A percentile compares a stretch with the other conserved stretches of the same genome.
Conservation (phyloP, 164 flowering plant genomes). For the Stephania cephalantha region DNA sequence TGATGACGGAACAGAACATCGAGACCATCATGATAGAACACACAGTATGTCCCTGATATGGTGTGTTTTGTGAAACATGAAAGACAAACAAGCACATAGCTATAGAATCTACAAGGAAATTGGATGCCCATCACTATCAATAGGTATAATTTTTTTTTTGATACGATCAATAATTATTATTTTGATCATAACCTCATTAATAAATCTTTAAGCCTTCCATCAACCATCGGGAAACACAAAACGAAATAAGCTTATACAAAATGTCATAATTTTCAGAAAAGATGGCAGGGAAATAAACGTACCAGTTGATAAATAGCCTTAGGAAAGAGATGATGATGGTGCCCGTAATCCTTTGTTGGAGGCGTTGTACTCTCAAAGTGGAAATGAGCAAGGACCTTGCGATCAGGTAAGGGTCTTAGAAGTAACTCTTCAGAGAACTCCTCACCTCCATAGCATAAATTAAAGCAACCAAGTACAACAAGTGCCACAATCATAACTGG, state of each 20-base stretch:
- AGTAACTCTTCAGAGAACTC: slow-evolving; percentile 77
- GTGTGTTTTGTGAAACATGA: no score
- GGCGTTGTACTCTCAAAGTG: slow-evolving; percentile 65
- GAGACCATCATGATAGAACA: neutral
- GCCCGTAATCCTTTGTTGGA: slow-evolving; percentile 44
- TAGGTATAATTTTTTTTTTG: neutral
- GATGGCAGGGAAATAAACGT: slow-evolving; percentile 4
- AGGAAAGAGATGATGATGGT: slow-evolving; percentile 81
- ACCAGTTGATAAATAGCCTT: slow-evolving; percentile 91
- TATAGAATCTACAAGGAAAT: neutral
- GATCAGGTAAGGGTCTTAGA: slow-evolving; percentile 80
- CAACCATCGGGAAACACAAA: neutral
- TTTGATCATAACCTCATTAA: neutral
- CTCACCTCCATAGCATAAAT: slow-evolving; percentile 35
- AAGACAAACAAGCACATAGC: no score
- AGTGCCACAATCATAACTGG: slow-evolving; percentile 15
- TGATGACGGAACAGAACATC: neutral
- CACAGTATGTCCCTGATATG: neutral
- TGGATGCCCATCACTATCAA: neutral
- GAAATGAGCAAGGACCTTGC: slow-evolving; percentile 82
- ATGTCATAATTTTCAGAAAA: neutral
- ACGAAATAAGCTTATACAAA: neutral
- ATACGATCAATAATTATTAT: neutral
- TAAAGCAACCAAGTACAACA: slow-evolving; percentile 8
- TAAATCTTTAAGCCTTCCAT: neutral